Conservation (phyloP, 2,329 filamentous ascomycete species). For the Aspergillus sp. region DNA sequence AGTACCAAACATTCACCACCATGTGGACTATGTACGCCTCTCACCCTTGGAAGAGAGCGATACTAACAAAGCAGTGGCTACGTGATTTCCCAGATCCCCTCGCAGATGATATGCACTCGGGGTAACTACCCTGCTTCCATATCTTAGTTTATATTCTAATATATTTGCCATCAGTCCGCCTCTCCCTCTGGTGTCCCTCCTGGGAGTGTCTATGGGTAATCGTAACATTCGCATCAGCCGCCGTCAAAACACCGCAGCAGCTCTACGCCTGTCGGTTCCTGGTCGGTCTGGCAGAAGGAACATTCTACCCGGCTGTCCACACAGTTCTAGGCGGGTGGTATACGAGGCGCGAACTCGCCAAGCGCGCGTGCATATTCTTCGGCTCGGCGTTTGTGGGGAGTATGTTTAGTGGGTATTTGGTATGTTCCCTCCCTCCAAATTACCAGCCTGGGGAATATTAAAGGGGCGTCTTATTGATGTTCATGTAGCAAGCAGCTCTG, state of each 20-base stretch:
- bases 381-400: conserved; percentile 1
- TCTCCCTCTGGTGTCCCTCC: conserved; percentile 1
- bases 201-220: conserved; percentile 1
- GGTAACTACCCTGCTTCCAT: neutral
- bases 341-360: conserved; percentile 1
- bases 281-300: conserved; percentile 3
- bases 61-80: neutral
- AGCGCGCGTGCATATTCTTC: conserved; percentile 1
- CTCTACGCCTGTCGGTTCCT: conserved; percentile 4
- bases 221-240: neutral
- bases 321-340: neutral
- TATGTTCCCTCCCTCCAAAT: neutral
- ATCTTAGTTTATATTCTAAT: no score
- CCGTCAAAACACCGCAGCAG: neutral
- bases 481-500: conserved; percentile 43
- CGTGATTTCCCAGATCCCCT: neutral
- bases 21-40: conserved; percentile 1
- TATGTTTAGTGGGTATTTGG: conserved; percentile 2
- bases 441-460: neutral
- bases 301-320: conserved; percentile 1
- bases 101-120: conserved; percentile 2
- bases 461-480: no score
- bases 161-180: neutral
- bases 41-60: neutral
- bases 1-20: conserved; percentile 1